Conservation (phyloP, 2,329 filamentous ascomycete genomes). For the Didymella sp. region DNA sequence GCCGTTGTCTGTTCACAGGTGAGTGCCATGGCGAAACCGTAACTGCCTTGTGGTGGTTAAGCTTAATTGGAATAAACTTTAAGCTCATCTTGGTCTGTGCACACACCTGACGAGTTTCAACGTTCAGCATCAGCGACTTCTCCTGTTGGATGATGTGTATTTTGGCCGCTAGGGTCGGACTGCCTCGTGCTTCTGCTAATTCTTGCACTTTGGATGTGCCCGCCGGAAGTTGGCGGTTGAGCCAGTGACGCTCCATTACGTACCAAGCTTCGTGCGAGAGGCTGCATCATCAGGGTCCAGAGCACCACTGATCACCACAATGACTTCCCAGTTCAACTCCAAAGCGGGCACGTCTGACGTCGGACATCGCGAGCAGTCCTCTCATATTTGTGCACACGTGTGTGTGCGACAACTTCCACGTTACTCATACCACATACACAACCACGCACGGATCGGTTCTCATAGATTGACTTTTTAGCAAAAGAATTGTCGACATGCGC, state of each 20-base stretch:
- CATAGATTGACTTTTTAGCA: too few species aligned
- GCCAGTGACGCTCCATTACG: conserved; percentile 19
- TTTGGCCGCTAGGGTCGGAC: neutral
- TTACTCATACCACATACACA: too few species aligned
- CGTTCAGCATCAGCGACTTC: neutral
- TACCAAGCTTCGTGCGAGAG: conserved; percentile 8
- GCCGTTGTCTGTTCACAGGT: neutral
- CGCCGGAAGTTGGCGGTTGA: neutral
- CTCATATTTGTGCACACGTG: too few species aligned
- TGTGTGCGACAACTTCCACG: too few species aligned
- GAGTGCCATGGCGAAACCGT: neutral
- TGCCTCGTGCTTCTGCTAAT: neutral
- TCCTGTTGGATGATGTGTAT: too few species aligned
- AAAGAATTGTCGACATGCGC: conserved; percentile 2
- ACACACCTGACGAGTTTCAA: neutral
- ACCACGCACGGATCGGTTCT: too few species aligned
- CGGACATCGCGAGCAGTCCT: too few species aligned
- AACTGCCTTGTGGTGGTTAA: neutral
- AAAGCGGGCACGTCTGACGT: conserved; percentile 18
- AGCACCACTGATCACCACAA: conserved; percentile 8
- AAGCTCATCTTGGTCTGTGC: neutral
- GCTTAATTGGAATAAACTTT: conserved; percentile 4
- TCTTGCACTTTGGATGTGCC: neutral
- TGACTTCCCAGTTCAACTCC: neutral
- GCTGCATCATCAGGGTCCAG: conserved; percentile 15